Evolutionary conservation across 192 early-diverging fungal species (phyloP), one percentile per base, ranked within the genome.

Genomic region (Backusella psychrophila): DNA sequence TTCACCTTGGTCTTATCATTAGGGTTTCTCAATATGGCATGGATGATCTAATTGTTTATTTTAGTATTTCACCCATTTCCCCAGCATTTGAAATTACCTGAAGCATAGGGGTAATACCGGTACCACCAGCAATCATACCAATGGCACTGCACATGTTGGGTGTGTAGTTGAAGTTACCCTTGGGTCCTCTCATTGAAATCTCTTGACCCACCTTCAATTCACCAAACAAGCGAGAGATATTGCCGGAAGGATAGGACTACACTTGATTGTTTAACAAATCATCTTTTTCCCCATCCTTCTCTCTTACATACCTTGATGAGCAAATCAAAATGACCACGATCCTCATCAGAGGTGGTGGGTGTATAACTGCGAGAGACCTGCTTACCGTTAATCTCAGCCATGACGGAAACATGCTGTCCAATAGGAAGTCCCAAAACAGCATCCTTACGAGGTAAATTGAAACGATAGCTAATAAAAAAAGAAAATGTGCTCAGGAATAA

Each of bases 371-470:
- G 91, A 53, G 85, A 86, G 52, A 96, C 87, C 31, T 92, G 87
- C 83, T 96, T 96, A 71, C 94, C 95, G 67, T 92, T 88, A 69
- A 97, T 89, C 39, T 90, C 86, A 29, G 94, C 93, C 87, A 91
- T 93, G 59, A 98, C 79, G 44, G 94, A 93, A 80, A 98, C 94
- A 78, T 98, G 96, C 84, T 96, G 96, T 1, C 96, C 96, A 76
- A 94, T 95, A 59, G 96, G 96, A 68, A 98, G 85, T n/a, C 95
- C 95, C 63, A 98, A 86, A 36, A 84, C 73, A 41, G 85, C 85
- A 52, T 92, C 88, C 65, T 88, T 82, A 33, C 83, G 46, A 6
- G 95, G 93, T 39, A 98, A 88, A 53, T 81, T 91, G 80, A 98
- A 95, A 46, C 94, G 93, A 82, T 97, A 97, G 77, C 92, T 93